Evolutionary conservation across 2,329 filamentous ascomycete genomes (phyloP).

Genomic region (Penicillium griseofulvum): DNA sequence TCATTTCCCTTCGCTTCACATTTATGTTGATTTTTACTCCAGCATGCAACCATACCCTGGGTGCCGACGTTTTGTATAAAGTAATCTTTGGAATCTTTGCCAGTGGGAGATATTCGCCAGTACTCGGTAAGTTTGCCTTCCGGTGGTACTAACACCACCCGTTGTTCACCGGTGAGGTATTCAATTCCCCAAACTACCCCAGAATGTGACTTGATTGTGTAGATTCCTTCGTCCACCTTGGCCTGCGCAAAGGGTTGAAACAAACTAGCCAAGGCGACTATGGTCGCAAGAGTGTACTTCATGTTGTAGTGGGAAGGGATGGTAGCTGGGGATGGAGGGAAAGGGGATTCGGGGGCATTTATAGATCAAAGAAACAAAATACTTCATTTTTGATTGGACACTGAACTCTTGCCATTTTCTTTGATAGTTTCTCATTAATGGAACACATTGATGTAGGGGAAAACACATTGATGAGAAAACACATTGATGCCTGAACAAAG

Average conservation of each 20-base stretch:
- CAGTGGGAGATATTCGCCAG: too few relatives aligned
- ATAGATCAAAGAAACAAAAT: background rate
- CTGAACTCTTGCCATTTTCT: background rate
- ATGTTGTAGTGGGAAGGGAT: background rate
- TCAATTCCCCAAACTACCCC: background rate
- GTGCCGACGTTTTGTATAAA: too few relatives aligned
- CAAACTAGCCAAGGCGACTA: background rate
- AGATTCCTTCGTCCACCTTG: background rate
- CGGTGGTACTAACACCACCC: too few relatives aligned
- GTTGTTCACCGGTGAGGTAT: too few relatives aligned
- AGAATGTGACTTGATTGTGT: background rate
- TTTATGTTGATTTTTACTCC: too few relatives aligned
- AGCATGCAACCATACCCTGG: too few relatives aligned
- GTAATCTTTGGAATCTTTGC: too few relatives aligned
- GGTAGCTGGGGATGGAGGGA: background rate
- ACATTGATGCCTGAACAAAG: slow-evolving; percentile 3
- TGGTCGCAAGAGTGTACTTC: background rate
- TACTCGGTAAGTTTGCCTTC: too few relatives aligned
- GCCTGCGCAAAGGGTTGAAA: background rate
- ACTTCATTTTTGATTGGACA: background rate
- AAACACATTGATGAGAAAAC: too few relatives aligned
- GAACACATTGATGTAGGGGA: too few relatives aligned
- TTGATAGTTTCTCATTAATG: background rate
- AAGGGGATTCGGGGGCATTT: background rate
- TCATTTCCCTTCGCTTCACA: too few relatives aligned